Conservation (phyloP, 768 basidiomycete species). For the Boletus pseudopeckii region DNA sequence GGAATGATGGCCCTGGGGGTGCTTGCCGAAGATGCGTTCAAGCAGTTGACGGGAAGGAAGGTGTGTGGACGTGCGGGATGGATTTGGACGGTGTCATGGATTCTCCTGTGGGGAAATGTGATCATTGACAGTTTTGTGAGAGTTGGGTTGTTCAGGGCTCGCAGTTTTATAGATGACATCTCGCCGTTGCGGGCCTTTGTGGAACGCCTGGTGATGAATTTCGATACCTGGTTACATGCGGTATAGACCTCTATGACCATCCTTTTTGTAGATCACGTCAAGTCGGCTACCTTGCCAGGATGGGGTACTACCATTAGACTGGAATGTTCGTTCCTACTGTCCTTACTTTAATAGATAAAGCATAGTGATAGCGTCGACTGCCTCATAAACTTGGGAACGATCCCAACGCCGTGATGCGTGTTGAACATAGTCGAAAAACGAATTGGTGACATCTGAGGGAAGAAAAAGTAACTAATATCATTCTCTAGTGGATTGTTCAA, state of each 20-base stretch:
- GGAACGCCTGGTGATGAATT: not conserved
- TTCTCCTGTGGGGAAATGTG: constrained; percentile 21
- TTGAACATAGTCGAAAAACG: too few species aligned
- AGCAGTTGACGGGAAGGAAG: constrained; percentile 21
- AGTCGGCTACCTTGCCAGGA: not conserved
- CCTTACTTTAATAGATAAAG: too few species aligned
- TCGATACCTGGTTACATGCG: not conserved
- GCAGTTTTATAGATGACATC: not conserved
- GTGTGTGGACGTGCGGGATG: constrained; percentile 31
- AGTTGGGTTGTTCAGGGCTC: constrained; percentile 5
- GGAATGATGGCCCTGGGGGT: constrained; percentile 51
- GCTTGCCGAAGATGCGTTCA: constrained; percentile 38
- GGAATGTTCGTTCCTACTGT: not conserved
- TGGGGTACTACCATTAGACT: not conserved
- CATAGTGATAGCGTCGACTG: too few species aligned
- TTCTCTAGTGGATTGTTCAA: too few species aligned
- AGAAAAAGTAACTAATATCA: too few species aligned
- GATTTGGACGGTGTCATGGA: constrained; percentile 34
- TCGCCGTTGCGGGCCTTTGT: not conserved
- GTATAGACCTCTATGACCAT: not conserved
- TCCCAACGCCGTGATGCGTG: too few species aligned
- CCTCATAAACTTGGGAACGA: too few species aligned
- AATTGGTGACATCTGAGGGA: too few species aligned
- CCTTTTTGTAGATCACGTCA: not conserved
- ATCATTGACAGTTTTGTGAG: constrained; percentile 22